A percentile compares a stretch with the other conserved stretches of the same genome.
Evolutionary conservation across 805 yeast genomes (phyloP).

Genomic region (Saccharomycopsis sp.): DNA sequence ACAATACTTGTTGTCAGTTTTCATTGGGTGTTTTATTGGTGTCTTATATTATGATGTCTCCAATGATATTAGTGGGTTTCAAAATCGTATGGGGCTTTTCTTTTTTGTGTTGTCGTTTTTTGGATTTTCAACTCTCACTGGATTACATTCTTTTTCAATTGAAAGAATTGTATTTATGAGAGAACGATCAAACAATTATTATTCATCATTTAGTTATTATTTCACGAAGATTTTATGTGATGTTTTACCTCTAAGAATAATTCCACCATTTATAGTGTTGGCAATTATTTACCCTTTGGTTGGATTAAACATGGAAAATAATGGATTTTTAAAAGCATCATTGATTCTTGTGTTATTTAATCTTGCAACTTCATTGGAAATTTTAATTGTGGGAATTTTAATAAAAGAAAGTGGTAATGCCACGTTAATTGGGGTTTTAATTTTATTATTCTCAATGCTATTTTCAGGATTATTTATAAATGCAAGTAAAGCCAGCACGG

Average conservation of each 20-base stretch:
- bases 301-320: constrained; percentile 73
- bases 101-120: constrained; percentile 86
- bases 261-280: constrained; percentile 84
- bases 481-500: constrained; percentile 25
- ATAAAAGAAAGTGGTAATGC: constrained; percentile 90
- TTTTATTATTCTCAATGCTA: constrained; percentile 74
- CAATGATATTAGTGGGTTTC: constrained; percentile 93
- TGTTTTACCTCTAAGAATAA: constrained; percentile 80
- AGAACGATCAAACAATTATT: constrained; percentile 92
- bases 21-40: constrained; percentile 82
- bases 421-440: constrained; percentile 77
- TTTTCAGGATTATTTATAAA: constrained; percentile 91
- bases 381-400: constrained; percentile 80
- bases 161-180: constrained; percentile 87
- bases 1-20: constrained; percentile 70
- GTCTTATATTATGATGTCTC: constrained; percentile 73
- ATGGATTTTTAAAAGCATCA: constrained; percentile 65
- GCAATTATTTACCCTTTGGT: constrained; percentile 84
- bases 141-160: constrained; percentile 78
- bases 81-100: constrained; percentile 88
- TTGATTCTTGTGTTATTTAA: constrained; percentile 74
- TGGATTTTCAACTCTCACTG: constrained; percentile 91
- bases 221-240: constrained; percentile 83
- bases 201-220: constrained; percentile 81
- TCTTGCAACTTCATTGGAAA: constrained; percentile 76